A percentile compares a stretch with the other conserved stretches of the same genome.
Conservation (phyloP, 2,329 filamentous ascomycete genomes). For the Sclerotinia borealis region DNA sequence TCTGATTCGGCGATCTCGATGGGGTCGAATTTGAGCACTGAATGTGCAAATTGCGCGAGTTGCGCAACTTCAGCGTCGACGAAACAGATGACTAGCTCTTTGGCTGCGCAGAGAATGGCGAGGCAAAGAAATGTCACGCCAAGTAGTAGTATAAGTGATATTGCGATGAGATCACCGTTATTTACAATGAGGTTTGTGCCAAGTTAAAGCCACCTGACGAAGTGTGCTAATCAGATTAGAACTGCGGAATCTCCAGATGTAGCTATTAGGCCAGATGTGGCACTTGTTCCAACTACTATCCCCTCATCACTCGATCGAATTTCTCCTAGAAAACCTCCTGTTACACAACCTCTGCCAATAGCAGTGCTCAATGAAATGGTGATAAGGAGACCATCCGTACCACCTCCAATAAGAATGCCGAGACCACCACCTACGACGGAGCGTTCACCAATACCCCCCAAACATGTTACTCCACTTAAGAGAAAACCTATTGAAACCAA, state of each 20-base stretch:
- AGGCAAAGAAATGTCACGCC: constrained; percentile 22
- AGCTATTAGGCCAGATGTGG: constrained; percentile 20
- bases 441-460: background rate
- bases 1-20: constrained; percentile 24
- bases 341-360: constrained; percentile 19
- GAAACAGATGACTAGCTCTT: constrained; percentile 8
- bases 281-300: constrained; percentile 22
- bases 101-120: constrained; percentile 11
- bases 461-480: constrained; percentile 9
- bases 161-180: constrained; percentile 24
- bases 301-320: constrained; percentile 23
- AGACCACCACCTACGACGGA: background rate
- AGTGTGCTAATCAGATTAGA: constrained; percentile 16
- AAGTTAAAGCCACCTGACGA: background rate
- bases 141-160: constrained; percentile 27
- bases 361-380: constrained; percentile 18
- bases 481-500: constrained; percentile 5
- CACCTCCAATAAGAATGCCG: background rate
- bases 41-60: background rate
- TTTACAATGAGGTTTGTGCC: constrained; percentile 24
- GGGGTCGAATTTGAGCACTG: constrained; percentile 16
- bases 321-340: constrained; percentile 16
- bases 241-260: constrained; percentile 25
- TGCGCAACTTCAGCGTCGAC: constrained; percentile 15
- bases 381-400: constrained; percentile 14